Base-by-base conservation (phyloP, 495 filamentous ascomycete species). In the Annulohypoxylon maeteangense region DNA sequence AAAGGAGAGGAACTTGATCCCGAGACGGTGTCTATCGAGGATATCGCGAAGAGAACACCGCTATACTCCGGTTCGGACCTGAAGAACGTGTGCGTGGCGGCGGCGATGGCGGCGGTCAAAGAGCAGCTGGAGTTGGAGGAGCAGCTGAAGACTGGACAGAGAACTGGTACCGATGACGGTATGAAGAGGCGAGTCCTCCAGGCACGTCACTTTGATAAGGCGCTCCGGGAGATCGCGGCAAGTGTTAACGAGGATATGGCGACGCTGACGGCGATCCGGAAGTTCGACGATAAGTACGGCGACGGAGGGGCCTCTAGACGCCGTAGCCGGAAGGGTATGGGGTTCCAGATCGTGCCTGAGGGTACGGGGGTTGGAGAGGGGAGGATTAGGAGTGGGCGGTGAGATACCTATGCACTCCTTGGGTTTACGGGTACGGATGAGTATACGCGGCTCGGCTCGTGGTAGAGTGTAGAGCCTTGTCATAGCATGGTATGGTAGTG, bases 31-130 rank as follows among this genome's bases (percentile, higher is more conserved):
- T 88, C 91, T 20, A 80, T 98, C 1, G 80, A 85, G 4, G 82
- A 88, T 1, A 79, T 98, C 20, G 92, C 94, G 0, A 84, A 83
- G 4, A 87, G 90, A 25, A 98, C 96, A 0, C 90, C 93, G 0
- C 85, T 98, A n/a, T 98, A 98, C 78, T 97, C 94, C 0, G 95
- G 95, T n/a, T 94, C 91, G 1, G 95, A 99, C 75, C 83, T 98
- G 23, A 99, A 99, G 84, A 98, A 99, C 67, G 75, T 98, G 12
- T 92, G 88, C 36, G 96, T 99, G 3, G 91, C 94, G 3, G 95
- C 95, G 0, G 95, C 95, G 0, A 85, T 98, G 70, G 91, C 91
- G 16, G 95, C 92, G 44, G 93, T 98, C 0, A 88, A 92, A 12
- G 93, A 98, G 74, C 89, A 91, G 40, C 73, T 81, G 2, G 81